Conservation (phyloP, 345 rosid species). For the Eucalyptus guilfoylei region DNA sequence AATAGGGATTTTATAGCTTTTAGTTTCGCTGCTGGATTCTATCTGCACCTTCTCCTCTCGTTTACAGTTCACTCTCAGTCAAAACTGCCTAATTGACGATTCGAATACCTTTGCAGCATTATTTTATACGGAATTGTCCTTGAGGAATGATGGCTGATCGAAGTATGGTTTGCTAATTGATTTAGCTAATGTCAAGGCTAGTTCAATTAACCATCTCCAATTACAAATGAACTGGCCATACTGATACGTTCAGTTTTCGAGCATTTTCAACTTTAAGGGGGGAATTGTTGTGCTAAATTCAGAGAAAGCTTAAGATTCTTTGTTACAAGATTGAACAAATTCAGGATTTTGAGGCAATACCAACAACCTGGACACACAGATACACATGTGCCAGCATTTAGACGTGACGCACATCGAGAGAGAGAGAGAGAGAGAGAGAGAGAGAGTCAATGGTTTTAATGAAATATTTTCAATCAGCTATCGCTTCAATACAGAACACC, state of each 20-base stretch:
- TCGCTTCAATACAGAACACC: background rate
- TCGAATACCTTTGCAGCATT: background rate
- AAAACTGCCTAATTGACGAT: background rate
- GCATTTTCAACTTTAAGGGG: background rate
- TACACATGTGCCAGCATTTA: background rate
- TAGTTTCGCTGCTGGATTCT: background rate
- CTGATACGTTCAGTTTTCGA: background rate
- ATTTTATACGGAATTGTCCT: background rate
- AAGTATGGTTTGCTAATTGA: background rate
- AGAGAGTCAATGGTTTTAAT: background rate
- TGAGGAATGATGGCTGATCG: background rate
- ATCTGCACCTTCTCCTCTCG: background rate
- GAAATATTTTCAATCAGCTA: background rate
- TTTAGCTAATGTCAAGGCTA: background rate
- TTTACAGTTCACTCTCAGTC: background rate
- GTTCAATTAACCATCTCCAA: background rate
- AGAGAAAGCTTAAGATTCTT: background rate
- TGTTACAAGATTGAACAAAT: background rate
- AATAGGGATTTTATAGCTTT: background rate
- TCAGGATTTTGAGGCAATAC: background rate
- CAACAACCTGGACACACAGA: background rate
- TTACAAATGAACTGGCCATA: background rate
- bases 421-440: background rate
- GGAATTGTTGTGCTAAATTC: background rate
- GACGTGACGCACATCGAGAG: background rate